These are phyloP conservation scores for Yarrowia sp. DNA, from an alignment of 805 yeast species.

Conservation along the genomic window DNA sequence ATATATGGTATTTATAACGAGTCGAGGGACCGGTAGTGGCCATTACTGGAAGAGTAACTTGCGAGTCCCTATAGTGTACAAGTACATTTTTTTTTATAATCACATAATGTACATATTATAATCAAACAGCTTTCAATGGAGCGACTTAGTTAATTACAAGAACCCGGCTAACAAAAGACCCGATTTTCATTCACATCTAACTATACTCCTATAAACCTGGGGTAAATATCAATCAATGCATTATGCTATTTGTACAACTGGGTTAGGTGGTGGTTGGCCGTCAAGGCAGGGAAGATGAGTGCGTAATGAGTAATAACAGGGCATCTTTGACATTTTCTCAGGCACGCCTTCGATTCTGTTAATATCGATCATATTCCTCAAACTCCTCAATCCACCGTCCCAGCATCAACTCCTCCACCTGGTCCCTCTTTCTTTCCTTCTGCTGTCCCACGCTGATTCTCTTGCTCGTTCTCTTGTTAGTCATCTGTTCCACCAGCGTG, in stretches of 20 bases:
- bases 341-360: background rate
- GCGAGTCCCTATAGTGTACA: too few relatives aligned
- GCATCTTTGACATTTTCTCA: background rate
- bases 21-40: too few relatives aligned
- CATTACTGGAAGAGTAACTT: too few relatives aligned
- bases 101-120: too few relatives aligned
- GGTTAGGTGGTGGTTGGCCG: background rate
- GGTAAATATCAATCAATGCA: slow-evolving; percentile 26
- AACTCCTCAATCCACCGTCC: slow-evolving; percentile 57
- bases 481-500: slow-evolving; percentile 37
- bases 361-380: slow-evolving; percentile 25
- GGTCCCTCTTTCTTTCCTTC: slow-evolving; percentile 42
- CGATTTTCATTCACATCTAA: too few relatives aligned
- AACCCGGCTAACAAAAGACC: too few relatives aligned
- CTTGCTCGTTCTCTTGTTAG: slow-evolving; percentile 15
- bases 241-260: slow-evolving; percentile 15
- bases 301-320: too few relatives aligned
- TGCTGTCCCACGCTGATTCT: slow-evolving; percentile 16
- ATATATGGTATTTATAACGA: slow-evolving; percentile 14
- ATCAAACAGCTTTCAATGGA: too few relatives aligned
- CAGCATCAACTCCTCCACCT: slow-evolving; percentile 55
- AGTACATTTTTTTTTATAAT: too few relatives aligned
- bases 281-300: too few relatives aligned
- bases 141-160: too few relatives aligned
- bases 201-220: too few relatives aligned